A percentile compares a stretch with the other conserved stretches of the same genome.
Conservation (phyloP, 768 basidiomycete species). For the Rhodocollybia butyracea region DNA sequence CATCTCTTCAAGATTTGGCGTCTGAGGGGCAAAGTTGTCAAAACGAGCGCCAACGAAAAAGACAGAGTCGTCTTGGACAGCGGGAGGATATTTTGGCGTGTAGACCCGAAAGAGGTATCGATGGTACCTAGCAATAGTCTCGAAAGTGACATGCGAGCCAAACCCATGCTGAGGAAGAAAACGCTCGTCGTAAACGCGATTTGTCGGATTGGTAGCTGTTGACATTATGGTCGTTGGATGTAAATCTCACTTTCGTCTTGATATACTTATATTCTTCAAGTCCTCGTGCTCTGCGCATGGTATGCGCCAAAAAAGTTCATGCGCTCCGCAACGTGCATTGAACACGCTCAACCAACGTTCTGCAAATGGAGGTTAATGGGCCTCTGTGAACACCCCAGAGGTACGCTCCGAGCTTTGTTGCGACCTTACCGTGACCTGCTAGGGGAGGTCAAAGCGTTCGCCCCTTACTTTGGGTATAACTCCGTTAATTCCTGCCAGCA, state of each 20-base stretch:
- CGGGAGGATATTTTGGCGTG: constrained; percentile 62
- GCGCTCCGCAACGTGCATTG: not conserved
- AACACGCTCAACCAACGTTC: constrained; percentile 2
- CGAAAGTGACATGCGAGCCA: constrained; percentile 58
- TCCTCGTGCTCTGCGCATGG: constrained; percentile 9
- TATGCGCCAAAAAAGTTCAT: not conserved
- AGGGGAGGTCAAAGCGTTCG: no score
- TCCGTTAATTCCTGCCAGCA: no score
- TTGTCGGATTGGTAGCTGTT: not conserved
- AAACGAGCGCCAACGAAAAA: constrained; percentile 71
- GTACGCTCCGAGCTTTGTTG: not conserved
- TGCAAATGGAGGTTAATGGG: no score
- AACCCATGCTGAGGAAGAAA: constrained; percentile 68
- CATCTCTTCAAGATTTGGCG: constrained; percentile 23
- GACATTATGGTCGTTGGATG: not conserved
- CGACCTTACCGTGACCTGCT: no score
- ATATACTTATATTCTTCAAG: not conserved
- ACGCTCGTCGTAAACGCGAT: constrained; percentile 1
- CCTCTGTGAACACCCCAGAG: not conserved
- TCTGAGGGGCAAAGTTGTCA: constrained; percentile 26
- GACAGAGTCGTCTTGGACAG: constrained; percentile 51
- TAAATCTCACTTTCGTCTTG: no score
- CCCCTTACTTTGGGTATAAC: no score
- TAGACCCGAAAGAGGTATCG: constrained; percentile 80
- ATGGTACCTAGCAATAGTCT: constrained; percentile 57